These are phyloP conservation scores for Metarhizium rileyi DNA, from an alignment of 2,329 filamentous ascomycete species.

Conservation along the genomic window DNA sequence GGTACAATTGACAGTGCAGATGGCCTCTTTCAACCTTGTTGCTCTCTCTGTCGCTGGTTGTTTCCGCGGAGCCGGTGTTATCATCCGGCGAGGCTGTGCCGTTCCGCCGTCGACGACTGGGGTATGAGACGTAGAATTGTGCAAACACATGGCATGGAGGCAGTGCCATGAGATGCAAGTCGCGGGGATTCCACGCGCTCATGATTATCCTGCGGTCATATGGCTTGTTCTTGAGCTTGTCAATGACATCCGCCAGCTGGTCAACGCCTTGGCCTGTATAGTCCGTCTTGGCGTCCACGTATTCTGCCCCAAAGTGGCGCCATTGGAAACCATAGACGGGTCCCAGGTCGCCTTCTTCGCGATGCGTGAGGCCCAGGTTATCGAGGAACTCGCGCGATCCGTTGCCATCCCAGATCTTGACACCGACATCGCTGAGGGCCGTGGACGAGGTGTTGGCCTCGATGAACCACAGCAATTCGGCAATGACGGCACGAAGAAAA, in stretches of 20 bases:
- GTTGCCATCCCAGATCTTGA: slow-evolving; percentile 99
- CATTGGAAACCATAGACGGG: slow-evolving; percentile 98
- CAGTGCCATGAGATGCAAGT: slow-evolving; percentile 79
- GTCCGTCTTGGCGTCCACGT: slow-evolving; percentile 67
- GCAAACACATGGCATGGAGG: slow-evolving; percentile 98
- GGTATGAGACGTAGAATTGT: slow-evolving; percentile 85
- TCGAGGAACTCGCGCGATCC: slow-evolving; percentile 87
- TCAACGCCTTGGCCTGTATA: slow-evolving; percentile 87
- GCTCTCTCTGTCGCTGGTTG: slow-evolving; percentile 9
- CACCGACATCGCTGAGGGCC: slow-evolving; percentile 64
- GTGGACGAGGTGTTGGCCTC: slow-evolving; percentile 72
- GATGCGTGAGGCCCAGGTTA: slow-evolving; percentile 68
- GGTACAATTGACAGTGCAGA: slow-evolving; percentile 83
- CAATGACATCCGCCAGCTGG: slow-evolving; percentile 81
- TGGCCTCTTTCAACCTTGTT: slow-evolving; percentile 46
- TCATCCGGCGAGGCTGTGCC: not conserved
- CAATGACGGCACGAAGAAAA: slow-evolving; percentile 80
- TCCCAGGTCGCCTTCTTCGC: slow-evolving; percentile 80
- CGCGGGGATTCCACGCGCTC: slow-evolving; percentile 86
- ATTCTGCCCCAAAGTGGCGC: slow-evolving; percentile 94
- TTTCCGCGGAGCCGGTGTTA: slow-evolving; percentile 4
- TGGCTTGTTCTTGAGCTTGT: slow-evolving; percentile 73
- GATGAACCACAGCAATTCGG: slow-evolving; percentile 94
- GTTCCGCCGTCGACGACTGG: slow-evolving; percentile 22
- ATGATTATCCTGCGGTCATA: slow-evolving; percentile 88